A percentile compares a stretch with the other conserved stretches of the same genome.
Conservation (phyloP, 1,284 basidiomycete genomes). For the Microbotryum silenes-acaulis region DNA sequence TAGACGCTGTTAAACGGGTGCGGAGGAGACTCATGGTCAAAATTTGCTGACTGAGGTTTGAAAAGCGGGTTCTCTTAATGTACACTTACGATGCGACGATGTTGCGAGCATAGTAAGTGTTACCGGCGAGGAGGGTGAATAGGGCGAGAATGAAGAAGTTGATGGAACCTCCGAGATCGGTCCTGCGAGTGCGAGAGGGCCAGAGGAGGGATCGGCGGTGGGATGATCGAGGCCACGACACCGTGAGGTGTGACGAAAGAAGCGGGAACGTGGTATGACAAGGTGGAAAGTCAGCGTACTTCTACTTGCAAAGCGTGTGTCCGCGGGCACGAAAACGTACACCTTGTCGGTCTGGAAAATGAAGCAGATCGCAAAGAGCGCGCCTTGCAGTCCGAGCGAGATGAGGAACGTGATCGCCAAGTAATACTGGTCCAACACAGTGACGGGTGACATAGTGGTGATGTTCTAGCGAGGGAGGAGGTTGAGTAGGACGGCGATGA, state of each 20-base stretch:
- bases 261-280: too few species aligned
- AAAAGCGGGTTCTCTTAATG: too few species aligned
- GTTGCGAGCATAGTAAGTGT: conserved; percentile 35
- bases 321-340: background rate
- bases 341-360: conserved; percentile 36
- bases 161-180: conserved; percentile 36
- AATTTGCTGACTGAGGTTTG: too few species aligned
- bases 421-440: conserved; percentile 30
- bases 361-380: conserved; percentile 36
- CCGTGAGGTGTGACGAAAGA: too few species aligned
- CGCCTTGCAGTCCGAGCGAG: conserved; percentile 35
- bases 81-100: conserved; percentile 17
- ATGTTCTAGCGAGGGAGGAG: background rate
- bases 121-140: conserved; percentile 10
- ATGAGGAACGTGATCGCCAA: conserved; percentile 37
- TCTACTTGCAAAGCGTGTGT: too few species aligned
- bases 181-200: conserved; percentile 19
- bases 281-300: too few species aligned
- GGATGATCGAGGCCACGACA: too few species aligned
- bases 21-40: background rate
- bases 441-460: background rate
- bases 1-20: conserved; percentile 7
- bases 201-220: too few species aligned
- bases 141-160: conserved; percentile 37
- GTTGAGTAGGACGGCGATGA: too few species aligned